phyloP scores from a whole-genome alignment of 805 yeast species.

The Pichia californica region DNA sequence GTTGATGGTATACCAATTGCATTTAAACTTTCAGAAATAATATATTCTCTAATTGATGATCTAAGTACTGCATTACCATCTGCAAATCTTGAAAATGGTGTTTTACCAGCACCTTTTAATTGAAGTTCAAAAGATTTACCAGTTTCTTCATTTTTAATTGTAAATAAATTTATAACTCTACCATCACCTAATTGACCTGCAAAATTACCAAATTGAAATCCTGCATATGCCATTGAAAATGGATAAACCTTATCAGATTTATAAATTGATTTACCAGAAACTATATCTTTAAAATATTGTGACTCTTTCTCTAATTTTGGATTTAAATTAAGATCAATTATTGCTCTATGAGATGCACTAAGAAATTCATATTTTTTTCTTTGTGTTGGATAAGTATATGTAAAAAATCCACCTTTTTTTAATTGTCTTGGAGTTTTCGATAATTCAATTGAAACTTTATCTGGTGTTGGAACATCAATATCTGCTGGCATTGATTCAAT shows the following conservation, averaged over 20 bases:
- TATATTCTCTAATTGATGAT: constrained; percentile 82
- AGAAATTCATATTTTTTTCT: constrained; percentile 49
- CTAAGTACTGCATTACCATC: constrained; percentile 93
- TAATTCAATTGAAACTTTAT: constrained; percentile 12
- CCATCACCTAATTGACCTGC: constrained; percentile 99
- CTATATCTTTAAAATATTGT: constrained; percentile 39
- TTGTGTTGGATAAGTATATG: constrained; percentile 65
- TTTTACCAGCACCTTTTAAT: constrained; percentile 85
- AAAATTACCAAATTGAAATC: constrained; percentile 93
- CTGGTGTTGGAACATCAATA: constrained; percentile 21
- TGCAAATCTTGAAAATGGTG: constrained; percentile 91
- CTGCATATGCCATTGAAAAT: constrained; percentile 89
- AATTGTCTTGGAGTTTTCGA: constrained; percentile 36
- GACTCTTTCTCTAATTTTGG: constrained; percentile 25
- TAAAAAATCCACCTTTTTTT: constrained; percentile 58
- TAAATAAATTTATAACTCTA: constrained; percentile 77
- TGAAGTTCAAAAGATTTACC: constrained; percentile 57
- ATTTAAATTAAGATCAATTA: constrained; percentile 56
- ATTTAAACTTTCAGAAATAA: constrained; percentile 74
- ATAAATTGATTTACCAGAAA: constrained; percentile 52
- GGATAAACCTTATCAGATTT: constrained; percentile 45
- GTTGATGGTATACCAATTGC: constrained; percentile 84
- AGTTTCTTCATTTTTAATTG: constrained; percentile 40
- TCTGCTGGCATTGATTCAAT: constrained; percentile 26
- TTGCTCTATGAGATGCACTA: constrained; percentile 52